phyloP scores from a whole-genome alignment of 257 asterid species.

The Nicotiana tabacum region DNA sequence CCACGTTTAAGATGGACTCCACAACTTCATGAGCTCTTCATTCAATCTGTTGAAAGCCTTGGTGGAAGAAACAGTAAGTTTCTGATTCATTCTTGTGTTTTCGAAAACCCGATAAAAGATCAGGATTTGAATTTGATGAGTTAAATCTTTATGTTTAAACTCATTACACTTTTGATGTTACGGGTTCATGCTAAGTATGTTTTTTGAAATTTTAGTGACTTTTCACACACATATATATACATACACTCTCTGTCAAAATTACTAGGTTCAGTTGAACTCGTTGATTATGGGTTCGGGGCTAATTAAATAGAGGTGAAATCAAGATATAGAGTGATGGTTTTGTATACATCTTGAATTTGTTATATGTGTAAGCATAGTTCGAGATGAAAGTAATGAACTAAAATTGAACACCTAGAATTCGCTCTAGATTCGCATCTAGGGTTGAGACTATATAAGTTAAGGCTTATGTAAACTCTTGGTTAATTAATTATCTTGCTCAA shows the following conservation, averaged over 20 bases:
- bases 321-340: too few relatives aligned
- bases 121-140: neutral
- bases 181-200: neutral
- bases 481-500: too few relatives aligned
- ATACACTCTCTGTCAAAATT: too few relatives aligned
- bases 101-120: neutral
- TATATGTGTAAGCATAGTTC: neutral
- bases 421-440: neutral
- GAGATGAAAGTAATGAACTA: neutral
- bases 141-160: neutral
- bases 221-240: neutral
- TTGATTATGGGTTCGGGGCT: too few relatives aligned
- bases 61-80: constrained; percentile 35
- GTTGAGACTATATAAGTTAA: neutral
- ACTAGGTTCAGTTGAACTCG: neutral
- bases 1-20: constrained; percentile 38
- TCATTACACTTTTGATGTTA: too few relatives aligned
- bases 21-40: constrained; percentile 30
- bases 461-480: too few relatives aligned
- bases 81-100: neutral
- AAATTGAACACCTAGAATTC: neutral
- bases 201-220: neutral
- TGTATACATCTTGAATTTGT: too few relatives aligned
- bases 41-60: constrained; percentile 25
- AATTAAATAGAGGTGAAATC: too few relatives aligned